Evolutionary conservation across 2,329 filamentous ascomycete species (phyloP).

Genomic region (Capronia coronata): DNA sequence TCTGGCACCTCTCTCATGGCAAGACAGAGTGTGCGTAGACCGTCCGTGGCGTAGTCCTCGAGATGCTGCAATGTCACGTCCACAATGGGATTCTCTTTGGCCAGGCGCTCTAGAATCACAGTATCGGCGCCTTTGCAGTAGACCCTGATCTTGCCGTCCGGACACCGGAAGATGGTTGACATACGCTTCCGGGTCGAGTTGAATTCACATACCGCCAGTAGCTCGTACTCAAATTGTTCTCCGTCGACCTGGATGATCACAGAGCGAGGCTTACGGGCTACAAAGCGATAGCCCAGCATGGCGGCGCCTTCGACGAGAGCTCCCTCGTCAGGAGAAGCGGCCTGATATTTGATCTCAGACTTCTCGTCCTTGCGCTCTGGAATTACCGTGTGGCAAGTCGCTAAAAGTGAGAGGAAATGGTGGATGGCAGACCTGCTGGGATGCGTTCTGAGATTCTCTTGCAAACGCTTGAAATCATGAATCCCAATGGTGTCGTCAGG

Average conservation of each 20-base stretch:
- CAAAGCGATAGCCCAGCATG: constrained; percentile 78
- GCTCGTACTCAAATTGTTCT: constrained; percentile 71
- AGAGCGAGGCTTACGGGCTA: constrained; percentile 78
- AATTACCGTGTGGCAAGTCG: constrained; percentile 95
- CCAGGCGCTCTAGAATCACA: constrained; percentile 87
- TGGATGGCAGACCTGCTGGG: constrained; percentile 57
- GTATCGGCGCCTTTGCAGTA: constrained; percentile 98
- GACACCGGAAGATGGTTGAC: constrained; percentile 95
- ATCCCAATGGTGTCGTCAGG: constrained; percentile 66
- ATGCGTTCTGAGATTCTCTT: constrained; percentile 61
- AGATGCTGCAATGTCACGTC: constrained; percentile 88
- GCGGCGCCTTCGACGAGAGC: constrained; percentile 92
- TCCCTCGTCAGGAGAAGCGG: constrained; percentile 92
- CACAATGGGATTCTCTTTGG: constrained; percentile 74
- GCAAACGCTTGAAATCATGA: constrained; percentile 73
- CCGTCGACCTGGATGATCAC: constrained; percentile 77
- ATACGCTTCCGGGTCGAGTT: constrained; percentile 96
- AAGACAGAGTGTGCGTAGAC: constrained; percentile 86
- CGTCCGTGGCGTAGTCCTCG: constrained; percentile 97
- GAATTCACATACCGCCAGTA: constrained; percentile 97
- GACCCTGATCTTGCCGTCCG: constrained; percentile 86
- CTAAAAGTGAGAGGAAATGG: constrained; percentile 78
- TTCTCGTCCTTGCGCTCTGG: constrained; percentile 78
- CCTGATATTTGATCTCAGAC: constrained; percentile 90
- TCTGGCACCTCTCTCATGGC: constrained; percentile 91